These are phyloP conservation scores for Xylariaceae sp. DNA, from an alignment of 2,329 filamentous ascomycete genomes.

Conservation along the genomic window DNA sequence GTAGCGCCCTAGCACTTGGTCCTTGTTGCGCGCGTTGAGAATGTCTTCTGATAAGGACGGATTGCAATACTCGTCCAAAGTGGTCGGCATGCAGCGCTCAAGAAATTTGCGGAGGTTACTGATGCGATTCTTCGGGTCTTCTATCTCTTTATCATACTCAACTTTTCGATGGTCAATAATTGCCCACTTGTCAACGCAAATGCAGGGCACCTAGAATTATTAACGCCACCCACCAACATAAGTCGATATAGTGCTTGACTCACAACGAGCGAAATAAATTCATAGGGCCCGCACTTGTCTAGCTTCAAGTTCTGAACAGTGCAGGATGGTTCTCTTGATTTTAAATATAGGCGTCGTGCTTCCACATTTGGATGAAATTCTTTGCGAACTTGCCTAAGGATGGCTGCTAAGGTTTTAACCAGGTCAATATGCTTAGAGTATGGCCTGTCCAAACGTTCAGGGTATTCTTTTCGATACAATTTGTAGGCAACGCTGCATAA, in stretches of 20 bases:
- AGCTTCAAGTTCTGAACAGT: neutral
- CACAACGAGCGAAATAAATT: conserved; percentile 11
- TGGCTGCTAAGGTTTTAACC: neutral
- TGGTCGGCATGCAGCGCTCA: neutral
- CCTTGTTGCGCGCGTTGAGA: neutral
- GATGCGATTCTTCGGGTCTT: neutral
- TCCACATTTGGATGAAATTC: conserved; percentile 11
- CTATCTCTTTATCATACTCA: neutral
- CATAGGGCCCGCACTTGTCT: neutral
- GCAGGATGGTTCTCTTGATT: conserved; percentile 9
- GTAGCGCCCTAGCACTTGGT: conserved; percentile 10
- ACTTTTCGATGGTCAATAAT: neutral
- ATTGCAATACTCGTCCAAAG: conserved; percentile 16
- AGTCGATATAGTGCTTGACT: neutral
- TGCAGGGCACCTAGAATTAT: neutral
- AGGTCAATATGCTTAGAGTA: too few species aligned
- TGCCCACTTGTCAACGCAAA: neutral
- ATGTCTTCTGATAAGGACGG: neutral
- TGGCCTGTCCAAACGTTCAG: too few species aligned
- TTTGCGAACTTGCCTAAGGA: neutral
- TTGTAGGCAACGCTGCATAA: neutral
- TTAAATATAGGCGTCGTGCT: neutral
- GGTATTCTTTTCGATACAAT: too few species aligned
- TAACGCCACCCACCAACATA: neutral
- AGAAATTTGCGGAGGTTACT: neutral